Percentiles rank a stretch among this genome's conserved stretches.
Evolutionary conservation across 2,329 filamentous ascomycete genomes (phyloP).

Genomic region (Fusarium sulawesiense): DNA sequence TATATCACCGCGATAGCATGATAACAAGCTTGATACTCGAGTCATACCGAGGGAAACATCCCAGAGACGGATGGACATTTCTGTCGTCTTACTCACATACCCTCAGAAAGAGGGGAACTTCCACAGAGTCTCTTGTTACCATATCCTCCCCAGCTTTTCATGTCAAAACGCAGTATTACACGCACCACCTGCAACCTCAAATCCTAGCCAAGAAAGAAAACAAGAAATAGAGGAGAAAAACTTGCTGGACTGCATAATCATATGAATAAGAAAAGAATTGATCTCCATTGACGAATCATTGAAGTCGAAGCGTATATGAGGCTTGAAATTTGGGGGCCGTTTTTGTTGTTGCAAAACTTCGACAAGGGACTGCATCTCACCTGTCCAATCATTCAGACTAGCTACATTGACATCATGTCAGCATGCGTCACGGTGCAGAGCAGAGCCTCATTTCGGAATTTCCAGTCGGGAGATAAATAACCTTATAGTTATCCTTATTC

Average conservation of each 20-base stretch:
- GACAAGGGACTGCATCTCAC: background rate
- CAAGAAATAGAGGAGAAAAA: background rate
- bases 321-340: constrained; percentile 2
- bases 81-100: background rate
- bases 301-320: background rate
- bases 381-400: background rate
- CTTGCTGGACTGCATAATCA: background rate
- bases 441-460: background rate
- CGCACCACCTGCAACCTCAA: background rate
- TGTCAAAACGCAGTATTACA: background rate
- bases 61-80: background rate
- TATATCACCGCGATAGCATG: background rate
- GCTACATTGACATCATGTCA: background rate
- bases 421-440: background rate
- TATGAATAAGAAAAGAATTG: no score
- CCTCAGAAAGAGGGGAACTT: background rate
- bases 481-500: background rate
- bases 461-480: background rate
- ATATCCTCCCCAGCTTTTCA: background rate
- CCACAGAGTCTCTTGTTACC: background rate
- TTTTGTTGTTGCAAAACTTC: background rate
- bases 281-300: no score
- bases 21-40: background rate
- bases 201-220: background rate
- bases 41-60: background rate